These are phyloP conservation scores for Glonium stellatum DNA, from an alignment of 495 filamentous ascomycete species.

Conservation along the genomic window DNA sequence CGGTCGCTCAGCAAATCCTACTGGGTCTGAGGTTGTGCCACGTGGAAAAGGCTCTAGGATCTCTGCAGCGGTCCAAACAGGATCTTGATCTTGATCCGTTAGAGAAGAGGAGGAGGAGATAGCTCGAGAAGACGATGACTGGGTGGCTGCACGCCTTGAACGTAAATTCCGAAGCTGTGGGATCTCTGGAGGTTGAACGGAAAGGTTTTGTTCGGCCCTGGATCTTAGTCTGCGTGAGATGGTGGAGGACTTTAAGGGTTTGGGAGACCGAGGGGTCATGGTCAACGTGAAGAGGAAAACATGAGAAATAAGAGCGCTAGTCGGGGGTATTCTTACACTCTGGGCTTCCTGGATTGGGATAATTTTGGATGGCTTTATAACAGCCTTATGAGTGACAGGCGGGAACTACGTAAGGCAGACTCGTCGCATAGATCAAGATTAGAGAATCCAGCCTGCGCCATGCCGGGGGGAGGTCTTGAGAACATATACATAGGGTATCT, in stretches of 20 bases:
- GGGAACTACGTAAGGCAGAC: slow-evolving; percentile 20
- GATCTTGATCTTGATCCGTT: slow-evolving; percentile 7
- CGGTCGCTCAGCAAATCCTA: slow-evolving; percentile 9
- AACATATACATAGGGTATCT: slow-evolving; percentile 25
- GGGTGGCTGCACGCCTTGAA: slow-evolving; percentile 22
- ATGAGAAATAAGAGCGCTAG: slow-evolving; percentile 15
- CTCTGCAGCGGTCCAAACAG: slow-evolving; percentile 19
- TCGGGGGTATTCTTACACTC: slow-evolving; percentile 26
- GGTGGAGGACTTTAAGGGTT: slow-evolving; percentile 24
- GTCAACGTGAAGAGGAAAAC: slow-evolving; percentile 19
- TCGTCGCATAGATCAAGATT: slow-evolving; percentile 17
- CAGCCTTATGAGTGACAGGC: slow-evolving; percentile 21
- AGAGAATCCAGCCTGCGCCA: slow-evolving; percentile 20
- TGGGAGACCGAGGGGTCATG: slow-evolving; percentile 30
- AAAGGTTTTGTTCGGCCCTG: slow-evolving; percentile 20
- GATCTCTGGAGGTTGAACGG: slow-evolving; percentile 23
- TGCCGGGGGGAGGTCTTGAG: slow-evolving; percentile 15
- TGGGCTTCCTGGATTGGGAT: slow-evolving; percentile 17
- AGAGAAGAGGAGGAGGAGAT: slow-evolving; percentile 26
- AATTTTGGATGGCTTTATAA: slow-evolving; percentile 17
- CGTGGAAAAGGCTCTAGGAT: slow-evolving; percentile 18
- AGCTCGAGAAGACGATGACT: slow-evolving; percentile 11
- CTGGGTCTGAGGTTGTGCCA: slow-evolving; percentile 21
- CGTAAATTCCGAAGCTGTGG: slow-evolving; percentile 19
- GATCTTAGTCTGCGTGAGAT: slow-evolving; percentile 29